Evolutionary conservation across 2,329 filamentous ascomycete species (phyloP).

Genomic region (Xylariomycetidae sp.): DNA sequence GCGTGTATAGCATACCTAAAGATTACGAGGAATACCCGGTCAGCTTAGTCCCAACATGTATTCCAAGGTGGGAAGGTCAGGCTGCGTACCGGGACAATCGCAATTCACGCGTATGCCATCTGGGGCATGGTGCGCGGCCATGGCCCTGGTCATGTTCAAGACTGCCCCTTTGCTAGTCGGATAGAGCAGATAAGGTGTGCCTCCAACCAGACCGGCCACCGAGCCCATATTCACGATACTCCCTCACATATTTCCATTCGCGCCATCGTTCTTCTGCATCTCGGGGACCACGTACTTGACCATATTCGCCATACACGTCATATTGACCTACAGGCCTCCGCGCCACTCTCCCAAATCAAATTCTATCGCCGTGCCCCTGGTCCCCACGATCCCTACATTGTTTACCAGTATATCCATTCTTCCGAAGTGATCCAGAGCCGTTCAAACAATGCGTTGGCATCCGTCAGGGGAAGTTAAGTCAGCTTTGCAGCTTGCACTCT

Average conservation of each 20-base stretch:
- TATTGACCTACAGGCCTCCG: slow-evolving; percentile 55
- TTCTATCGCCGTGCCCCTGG: slow-evolving; percentile 53
- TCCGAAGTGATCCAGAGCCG: slow-evolving; percentile 45
- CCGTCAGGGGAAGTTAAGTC: slow-evolving; percentile 52
- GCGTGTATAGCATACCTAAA: slow-evolving; percentile 40
- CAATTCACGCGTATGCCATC: slow-evolving; percentile 46
- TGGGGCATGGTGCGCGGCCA: slow-evolving; percentile 44
- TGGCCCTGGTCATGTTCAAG: slow-evolving; percentile 47
- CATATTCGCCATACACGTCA: slow-evolving; percentile 63
- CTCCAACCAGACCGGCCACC: slow-evolving; percentile 51
- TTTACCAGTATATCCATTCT: slow-evolving; percentile 61
- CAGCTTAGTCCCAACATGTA: too few species aligned
- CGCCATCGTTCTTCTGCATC: slow-evolving; percentile 48
- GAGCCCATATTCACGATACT: slow-evolving; percentile 59
- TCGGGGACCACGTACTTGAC: slow-evolving; percentile 55
- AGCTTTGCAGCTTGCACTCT: slow-evolving; percentile 38
- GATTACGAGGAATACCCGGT: too few species aligned
- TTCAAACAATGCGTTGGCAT: slow-evolving; percentile 39
- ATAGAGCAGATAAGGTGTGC: slow-evolving; percentile 40
- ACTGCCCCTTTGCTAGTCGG: slow-evolving; percentile 45
- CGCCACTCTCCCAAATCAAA: slow-evolving; percentile 57
- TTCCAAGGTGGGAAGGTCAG: background rate
- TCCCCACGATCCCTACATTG: slow-evolving; percentile 58
- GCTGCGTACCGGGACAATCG: slow-evolving; percentile 36
- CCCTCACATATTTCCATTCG: slow-evolving; percentile 36